Evolutionary conservation across 495 filamentous ascomycete species (phyloP), one percentile per base, ranked within the genome.

Genomic region (Baudoinia panamericana): DNA sequence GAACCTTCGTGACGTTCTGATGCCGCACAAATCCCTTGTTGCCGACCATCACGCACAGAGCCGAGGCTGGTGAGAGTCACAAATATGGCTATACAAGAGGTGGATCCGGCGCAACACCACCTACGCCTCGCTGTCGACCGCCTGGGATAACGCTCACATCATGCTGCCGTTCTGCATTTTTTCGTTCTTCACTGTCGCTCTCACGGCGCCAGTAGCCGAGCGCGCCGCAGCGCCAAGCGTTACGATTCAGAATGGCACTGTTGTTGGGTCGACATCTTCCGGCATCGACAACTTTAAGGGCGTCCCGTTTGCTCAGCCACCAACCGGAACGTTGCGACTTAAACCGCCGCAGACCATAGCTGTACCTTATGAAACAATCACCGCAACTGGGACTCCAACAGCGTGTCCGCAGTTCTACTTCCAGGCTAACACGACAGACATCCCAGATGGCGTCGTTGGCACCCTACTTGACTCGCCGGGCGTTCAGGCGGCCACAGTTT

Each of bases 281-380:
- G 29, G 30, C 20, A 45, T 61, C 17, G 58, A 60, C 7, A 45
- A 39, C 16, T 81, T 78, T 53, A 69, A 70, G 40, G 74, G 71
- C 4, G 75, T 82, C 12, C 78, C 78, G 1, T 82, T 73, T 50
- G 76, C 76, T 10, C 60, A 76, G 39, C 63, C 69, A 5, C 76
- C 78, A 2, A 65, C 61, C 2, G 74, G 70, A 0, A 44, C 58
- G 0, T 63, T 76, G 24, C 69, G 78, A 3, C 65, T 82, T 37
- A 75, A 71, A 45, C 60, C 73, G 9, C 75, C 78, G 0, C 68
- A 72, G 54, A 54, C 69, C 0, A 45, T 80, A 0, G 58, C 63
- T 22, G 53, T 61, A 2, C 41, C 62, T 4, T 54, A 53, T n/a
- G 56, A 55, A 19, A 56, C 29, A 1, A 28, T 61, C 28, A 27